Evolutionary conservation across 1,284 basidiomycete genomes (phyloP), one percentile per base, ranked within the genome.

Genomic region (Lignosus rhinocerotis): DNA sequence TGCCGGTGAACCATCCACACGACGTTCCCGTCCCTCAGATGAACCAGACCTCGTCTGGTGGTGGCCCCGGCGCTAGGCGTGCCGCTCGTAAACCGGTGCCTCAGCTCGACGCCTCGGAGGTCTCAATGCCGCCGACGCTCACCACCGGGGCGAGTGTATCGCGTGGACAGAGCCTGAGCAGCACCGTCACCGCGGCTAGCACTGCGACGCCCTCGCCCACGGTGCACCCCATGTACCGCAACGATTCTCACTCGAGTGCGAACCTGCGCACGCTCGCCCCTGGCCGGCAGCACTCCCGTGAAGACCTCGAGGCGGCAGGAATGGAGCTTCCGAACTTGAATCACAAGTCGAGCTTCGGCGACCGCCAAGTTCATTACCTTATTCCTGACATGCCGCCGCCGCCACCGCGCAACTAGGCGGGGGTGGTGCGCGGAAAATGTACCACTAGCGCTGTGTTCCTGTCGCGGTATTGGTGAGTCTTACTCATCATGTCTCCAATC

Each of bases 81-180:
- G 60, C 70, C 21, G 49, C 67, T 21, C 70, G 76, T 49, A 80
- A 80, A 68, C 79, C 80, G 2, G 78, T 80, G 17, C 80, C 80
- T 16, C 69, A 72, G 25, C 79, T 74, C 59, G 65, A 70, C 51
- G 56, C 54, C 21, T 53, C 56, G 14, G 61, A 55, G 41, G 32
- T 53, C 48, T n/a, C 33, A 64, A 75, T 76, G 2, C 76, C 78
- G 11, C 76, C 79, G 9, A 67, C 72, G 17, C 76, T 70, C 61
- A 62, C 68, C 46, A 43, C 21, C 30, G 31, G 53, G 9, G 36
- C 45, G 33, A 53, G 58, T 47, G 41, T 59, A 3, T 45, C 47
- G 9, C 54, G 53, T 25, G 62, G 56, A 1, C 46, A 55, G 39
- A 63, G 56, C 53, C 31, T 44, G 14, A 11, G 55, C 32, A 62